Percentiles rank a stretch among this genome's conserved stretches.
Conservation (phyloP, 495 filamentous ascomycete genomes). For the Emericellopsis terricola region DNA sequence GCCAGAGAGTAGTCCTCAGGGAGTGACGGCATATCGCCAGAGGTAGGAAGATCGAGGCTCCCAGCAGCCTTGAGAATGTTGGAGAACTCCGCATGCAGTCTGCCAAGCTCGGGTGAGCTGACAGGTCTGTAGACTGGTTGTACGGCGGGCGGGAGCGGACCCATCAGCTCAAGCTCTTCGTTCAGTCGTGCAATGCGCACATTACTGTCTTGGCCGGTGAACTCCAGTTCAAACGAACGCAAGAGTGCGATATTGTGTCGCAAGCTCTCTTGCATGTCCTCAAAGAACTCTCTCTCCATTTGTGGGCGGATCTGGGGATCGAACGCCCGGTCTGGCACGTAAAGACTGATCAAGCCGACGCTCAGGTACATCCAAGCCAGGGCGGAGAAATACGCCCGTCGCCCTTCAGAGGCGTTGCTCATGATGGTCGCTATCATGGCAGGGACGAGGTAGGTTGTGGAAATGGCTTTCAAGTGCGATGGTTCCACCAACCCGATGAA, state of each 20-base stretch:
- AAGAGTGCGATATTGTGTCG: conserved; percentile 40
- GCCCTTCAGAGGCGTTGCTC: conserved; percentile 9
- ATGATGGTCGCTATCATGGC: conserved; percentile 17
- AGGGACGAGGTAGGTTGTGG: conserved; percentile 17
- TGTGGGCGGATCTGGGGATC: conserved; percentile 71
- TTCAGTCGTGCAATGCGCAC: conserved; percentile 40
- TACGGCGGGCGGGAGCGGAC: conserved; percentile 34
- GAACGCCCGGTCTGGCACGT: conserved; percentile 68
- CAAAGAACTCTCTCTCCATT: conserved; percentile 49
- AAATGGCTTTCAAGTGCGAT: neutral
- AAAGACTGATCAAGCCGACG: conserved; percentile 50
- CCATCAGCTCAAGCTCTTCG: conserved; percentile 40
- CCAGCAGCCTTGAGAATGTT: conserved; percentile 54
- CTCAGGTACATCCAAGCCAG: conserved; percentile 50
- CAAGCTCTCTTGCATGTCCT: conserved; percentile 34
- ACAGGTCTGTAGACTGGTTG: conserved; percentile 49
- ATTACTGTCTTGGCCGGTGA: conserved; percentile 49
- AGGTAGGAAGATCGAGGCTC: conserved; percentile 32
- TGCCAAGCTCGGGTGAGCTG: conserved; percentile 41
- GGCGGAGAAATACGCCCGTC: conserved; percentile 16
- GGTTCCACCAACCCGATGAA: no score
- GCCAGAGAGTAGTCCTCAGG: conserved; percentile 13
- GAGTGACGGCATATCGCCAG: neutral
- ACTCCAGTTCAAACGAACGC: conserved; percentile 41
- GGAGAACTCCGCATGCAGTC: conserved; percentile 68